Conservation (phyloP, 352 stramenopile species). For the Pythium phragmitis region DNA sequence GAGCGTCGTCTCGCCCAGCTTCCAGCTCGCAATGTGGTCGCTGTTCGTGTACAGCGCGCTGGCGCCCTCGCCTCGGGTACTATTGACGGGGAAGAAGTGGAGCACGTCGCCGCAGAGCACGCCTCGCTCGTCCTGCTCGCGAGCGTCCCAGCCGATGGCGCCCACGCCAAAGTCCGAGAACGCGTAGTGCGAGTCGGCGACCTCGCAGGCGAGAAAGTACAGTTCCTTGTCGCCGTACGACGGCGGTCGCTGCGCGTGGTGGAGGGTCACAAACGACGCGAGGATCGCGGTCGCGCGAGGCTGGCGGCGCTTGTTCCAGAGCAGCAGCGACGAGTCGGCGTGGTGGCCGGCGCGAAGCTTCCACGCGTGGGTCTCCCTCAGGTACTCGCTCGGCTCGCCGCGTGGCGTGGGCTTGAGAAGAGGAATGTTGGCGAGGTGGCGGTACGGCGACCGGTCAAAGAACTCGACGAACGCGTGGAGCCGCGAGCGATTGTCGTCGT, state of each 20-base stretch:
- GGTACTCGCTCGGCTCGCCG: slow-evolving; percentile 50
- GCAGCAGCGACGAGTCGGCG: slow-evolving; percentile 71
- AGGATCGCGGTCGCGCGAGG: slow-evolving; percentile 68
- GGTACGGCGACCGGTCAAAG: slow-evolving; percentile 53
- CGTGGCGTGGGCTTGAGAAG: slow-evolving; percentile 14
- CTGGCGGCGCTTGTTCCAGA: slow-evolving; percentile 73
- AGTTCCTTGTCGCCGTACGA: slow-evolving; percentile 80
- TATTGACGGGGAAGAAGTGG: slow-evolving; percentile 55
- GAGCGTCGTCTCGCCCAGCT: slow-evolving; percentile 37
- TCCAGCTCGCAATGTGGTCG: slow-evolving; percentile 45
- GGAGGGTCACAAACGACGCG: slow-evolving; percentile 44
- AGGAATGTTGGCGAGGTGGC: slow-evolving; percentile 35
- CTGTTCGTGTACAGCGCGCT: slow-evolving; percentile 67
- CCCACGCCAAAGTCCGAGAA: slow-evolving; percentile 72
- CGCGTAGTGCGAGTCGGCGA: slow-evolving; percentile 64
- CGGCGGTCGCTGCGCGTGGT: slow-evolving; percentile 29
- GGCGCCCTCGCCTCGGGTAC: not conserved
- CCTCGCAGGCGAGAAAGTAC: slow-evolving; percentile 68
- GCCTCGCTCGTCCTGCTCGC: slow-evolving; percentile 25
- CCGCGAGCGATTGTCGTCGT: slow-evolving; percentile 18
- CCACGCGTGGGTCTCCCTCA: slow-evolving; percentile 62
- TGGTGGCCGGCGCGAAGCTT: slow-evolving; percentile 64
- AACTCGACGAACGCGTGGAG: slow-evolving; percentile 53
- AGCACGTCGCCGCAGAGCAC: slow-evolving; percentile 54
- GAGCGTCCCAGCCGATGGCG: slow-evolving; percentile 42